Evolutionary conservation across 164 flowering plant genomes (phyloP).

Genomic region (Stephania japonica): DNA sequence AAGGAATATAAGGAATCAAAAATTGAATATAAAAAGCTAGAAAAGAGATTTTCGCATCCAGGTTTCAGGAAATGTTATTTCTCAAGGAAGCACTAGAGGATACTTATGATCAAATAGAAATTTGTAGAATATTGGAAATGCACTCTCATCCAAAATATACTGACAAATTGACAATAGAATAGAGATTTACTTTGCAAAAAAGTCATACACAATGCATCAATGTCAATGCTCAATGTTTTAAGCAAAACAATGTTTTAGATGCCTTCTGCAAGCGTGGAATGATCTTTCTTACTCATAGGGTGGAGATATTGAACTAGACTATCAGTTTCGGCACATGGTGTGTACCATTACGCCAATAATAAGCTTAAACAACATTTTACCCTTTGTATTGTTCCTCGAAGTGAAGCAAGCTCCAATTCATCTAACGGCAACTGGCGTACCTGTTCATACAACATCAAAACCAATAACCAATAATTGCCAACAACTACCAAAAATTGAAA

Average conservation of each 20-base stretch:
- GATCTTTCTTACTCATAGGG: neutral
- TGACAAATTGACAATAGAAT: neutral
- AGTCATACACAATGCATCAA: neutral
- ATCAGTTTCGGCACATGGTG: neutral
- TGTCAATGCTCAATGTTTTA: neutral
- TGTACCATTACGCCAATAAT: neutral
- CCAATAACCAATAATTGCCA: neutral
- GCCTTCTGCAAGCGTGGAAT: neutral
- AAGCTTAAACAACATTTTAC: conserved; percentile 29
- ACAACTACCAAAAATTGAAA: neutral
- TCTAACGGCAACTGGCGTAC: conserved; percentile 86
- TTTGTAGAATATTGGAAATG: neutral
- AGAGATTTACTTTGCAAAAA: neutral
- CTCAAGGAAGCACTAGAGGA: neutral
- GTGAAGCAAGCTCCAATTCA: conserved; percentile 96
- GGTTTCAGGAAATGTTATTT: neutral
- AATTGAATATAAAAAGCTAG: neutral
- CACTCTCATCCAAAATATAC: neutral
- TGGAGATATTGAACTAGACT: neutral
- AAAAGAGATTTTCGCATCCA: neutral
- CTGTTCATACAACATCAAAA: conserved; percentile 26
- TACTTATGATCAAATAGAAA: neutral
- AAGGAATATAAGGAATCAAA: neutral
- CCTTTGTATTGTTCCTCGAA: conserved; percentile 87
- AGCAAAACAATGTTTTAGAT: neutral